These are phyloP conservation scores for Hymenoscyphus fraxineus DNA, from an alignment of 2,329 filamentous ascomycete species.

Conservation along the genomic window DNA sequence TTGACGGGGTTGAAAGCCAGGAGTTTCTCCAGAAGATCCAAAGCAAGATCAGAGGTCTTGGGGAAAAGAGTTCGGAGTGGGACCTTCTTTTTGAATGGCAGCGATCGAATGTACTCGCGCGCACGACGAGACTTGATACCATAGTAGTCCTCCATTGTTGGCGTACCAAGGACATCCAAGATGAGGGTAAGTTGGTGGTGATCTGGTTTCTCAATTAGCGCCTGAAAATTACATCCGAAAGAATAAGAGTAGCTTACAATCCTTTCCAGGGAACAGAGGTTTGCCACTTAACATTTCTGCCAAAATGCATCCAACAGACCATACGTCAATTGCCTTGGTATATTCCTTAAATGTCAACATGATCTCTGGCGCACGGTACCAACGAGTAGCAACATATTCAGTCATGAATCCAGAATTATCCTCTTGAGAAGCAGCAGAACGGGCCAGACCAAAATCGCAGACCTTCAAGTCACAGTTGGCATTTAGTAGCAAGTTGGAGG, in stretches of 20 bases:
- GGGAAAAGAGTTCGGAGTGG: slow-evolving; percentile 96
- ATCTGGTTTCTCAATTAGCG: slow-evolving; percentile 50
- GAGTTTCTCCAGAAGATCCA: slow-evolving; percentile 92
- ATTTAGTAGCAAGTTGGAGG: slow-evolving; percentile 93
- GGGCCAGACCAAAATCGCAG: slow-evolving; percentile 94
- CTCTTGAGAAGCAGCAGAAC: slow-evolving; percentile 93
- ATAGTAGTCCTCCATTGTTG: slow-evolving; percentile 99
- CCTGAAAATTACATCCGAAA: neutral
- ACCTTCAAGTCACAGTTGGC: slow-evolving; percentile 99
- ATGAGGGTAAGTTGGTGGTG: slow-evolving; percentile 98
- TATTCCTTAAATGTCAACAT: slow-evolving; percentile 99
- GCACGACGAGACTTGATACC: slow-evolving; percentile 98
- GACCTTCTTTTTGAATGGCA: slow-evolving; percentile 99
- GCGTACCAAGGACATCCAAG: slow-evolving; percentile 92
- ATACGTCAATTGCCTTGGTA: slow-evolving; percentile 98
- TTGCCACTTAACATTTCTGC: slow-evolving; percentile 99
- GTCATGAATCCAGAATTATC: slow-evolving; percentile 99
- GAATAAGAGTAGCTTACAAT: slow-evolving; percentile 62
- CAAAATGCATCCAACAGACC: slow-evolving; percentile 97
- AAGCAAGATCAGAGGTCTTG: slow-evolving; percentile 94
- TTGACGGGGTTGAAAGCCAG: slow-evolving; percentile 98
- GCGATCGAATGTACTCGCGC: slow-evolving; percentile 93
- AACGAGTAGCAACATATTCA: slow-evolving; percentile 98
- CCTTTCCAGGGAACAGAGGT: slow-evolving; percentile 95
- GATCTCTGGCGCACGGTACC: slow-evolving; percentile 98